Percentiles rank a stretch among this genome's conserved stretches.
Conservation (phyloP, 1,284 basidiomycete species). For the Fomes fomentarius region DNA sequence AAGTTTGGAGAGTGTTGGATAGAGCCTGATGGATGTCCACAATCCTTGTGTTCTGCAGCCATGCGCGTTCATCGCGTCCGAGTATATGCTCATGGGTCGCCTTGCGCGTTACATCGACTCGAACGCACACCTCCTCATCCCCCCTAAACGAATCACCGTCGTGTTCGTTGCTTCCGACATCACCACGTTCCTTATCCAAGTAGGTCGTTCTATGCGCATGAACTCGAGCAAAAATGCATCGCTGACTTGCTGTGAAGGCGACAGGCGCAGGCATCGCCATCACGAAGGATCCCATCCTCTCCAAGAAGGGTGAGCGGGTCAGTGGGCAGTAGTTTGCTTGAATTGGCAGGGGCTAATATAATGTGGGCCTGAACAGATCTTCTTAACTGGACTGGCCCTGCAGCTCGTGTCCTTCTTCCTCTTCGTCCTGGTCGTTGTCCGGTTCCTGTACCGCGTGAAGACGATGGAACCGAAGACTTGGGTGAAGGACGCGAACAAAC, state of each 20-base stretch:
- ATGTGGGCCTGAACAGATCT: constrained; percentile 46
- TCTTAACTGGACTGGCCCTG: constrained; percentile 63
- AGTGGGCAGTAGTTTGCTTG: neutral
- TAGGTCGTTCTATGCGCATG: neutral
- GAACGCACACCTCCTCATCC: constrained; percentile 56
- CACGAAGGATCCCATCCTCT: constrained; percentile 25
- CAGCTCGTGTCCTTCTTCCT: constrained; percentile 67
- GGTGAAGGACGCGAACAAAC: constrained; percentile 40
- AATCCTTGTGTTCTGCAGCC: constrained; percentile 39
- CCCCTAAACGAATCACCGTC: constrained; percentile 53
- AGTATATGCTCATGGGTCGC: constrained; percentile 71
- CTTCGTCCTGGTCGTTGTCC: constrained; percentile 59
- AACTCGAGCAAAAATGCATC: neutral
- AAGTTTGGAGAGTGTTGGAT: no score
- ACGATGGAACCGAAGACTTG: constrained; percentile 50
- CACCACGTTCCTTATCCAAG: constrained; percentile 71
- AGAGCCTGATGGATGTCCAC: neutral
- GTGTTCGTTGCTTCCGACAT: constrained; percentile 64
- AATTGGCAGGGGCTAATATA: neutral
- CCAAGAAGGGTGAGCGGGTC: constrained; percentile 21
- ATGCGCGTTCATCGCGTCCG: constrained; percentile 77
- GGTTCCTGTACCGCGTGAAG: constrained; percentile 60
- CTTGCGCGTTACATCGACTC: constrained; percentile 56
- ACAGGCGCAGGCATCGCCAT: constrained; percentile 45
- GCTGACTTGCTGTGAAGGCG: constrained; percentile 35